Evolutionary conservation across 805 yeast genomes (phyloP), one percentile per base, ranked within the genome.

Genomic region (Phaffomyces opuntiae): DNA sequence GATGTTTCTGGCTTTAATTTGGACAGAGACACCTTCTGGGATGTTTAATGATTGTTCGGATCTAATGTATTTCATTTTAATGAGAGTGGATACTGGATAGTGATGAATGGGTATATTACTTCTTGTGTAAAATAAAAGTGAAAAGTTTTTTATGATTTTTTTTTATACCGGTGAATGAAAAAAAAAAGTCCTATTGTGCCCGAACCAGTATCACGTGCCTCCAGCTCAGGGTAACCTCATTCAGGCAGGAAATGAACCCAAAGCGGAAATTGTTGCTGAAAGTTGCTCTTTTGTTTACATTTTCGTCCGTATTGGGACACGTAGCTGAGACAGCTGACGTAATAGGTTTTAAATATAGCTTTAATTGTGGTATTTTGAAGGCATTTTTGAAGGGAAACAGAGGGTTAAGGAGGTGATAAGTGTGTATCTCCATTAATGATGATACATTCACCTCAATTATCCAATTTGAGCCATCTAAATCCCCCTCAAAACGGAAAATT

Each of bases 21-120:
- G 73, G 62, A 93, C 86, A 63, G 84, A 77, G 57, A 93, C 99
- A 66, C 87, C 96, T 73, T 84, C 95, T 74, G 99, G 98, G 72
- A 81, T 66, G 47, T 78, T 83, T 67, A 87, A 77, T 67, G 72
- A 65, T 77, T 87, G 93, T 68, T 86, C 95, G 55, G 93, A 82
- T 72, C 81, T 85, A 66, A 87, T 80, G 86, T 78, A 84, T 78
- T 85, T 87, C 96, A 81, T 25, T 12, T 4, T 32, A 31, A 21
- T 21, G 3, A 21, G n/a, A 24, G 7, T 14, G 19, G 35, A 35
- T 11, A 24, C 3, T 14, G 19, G 35, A 35, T 11, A 31, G 34
- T 29, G 32, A 29, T 11, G 11, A 9, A 1, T 27, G 9, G 9
- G 29, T 27, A 27, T 9, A 11, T 9, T 27, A 5, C 6, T 27